Evolutionary conservation across 441 rosid species (phyloP), one percentile per base, ranked within the genome.

Genomic region (Aleurites moluccanus): DNA sequence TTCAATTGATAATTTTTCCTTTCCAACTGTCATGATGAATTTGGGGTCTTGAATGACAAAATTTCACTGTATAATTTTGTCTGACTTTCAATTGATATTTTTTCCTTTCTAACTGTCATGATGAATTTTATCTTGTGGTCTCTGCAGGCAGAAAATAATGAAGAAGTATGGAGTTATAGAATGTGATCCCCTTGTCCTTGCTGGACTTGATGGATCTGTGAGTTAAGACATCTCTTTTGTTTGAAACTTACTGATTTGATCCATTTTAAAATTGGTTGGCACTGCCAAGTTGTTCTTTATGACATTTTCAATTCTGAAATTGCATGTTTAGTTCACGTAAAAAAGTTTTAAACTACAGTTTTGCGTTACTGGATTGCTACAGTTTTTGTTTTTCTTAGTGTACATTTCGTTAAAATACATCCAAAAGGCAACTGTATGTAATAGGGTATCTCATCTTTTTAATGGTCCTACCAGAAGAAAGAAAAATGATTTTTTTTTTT

Each of bases 151-250:
- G 76, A 92, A 86, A 82, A 45, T 83, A 68, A 75, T 74, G 77
- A 91, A 86, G 84, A 88, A 87, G 62, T 92, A 91, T 61, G 97
- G 97, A 33, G 93, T 92, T 73, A 87, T 92, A 79, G 97, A 92
- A 83, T 94, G 95, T 55, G 92, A 94, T 81, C 85, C 93, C 28
- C 88, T 89, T 27, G 75, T 94, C 73, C 92, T 91, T 62, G 80
- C 79, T 49, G 96, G 92, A 69, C 89, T 92, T 68, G 97, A 92
- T 62, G 85, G 79, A 85, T 87, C 91, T 88, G 98, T 94, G 79
- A 94, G 98, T 86, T 56, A 35, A 69, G 53, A 73, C 20, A 52
- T 76, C 73, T 69, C 64, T 80, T 75, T 60, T 67, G 66, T 69
- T 72, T 44, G 65, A 67, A 47, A 49, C 6, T 59, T 23, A 13